These are phyloP conservation scores for Malania oleifera DNA, from an alignment of 164 flowering plant species.

Conservation along the genomic window DNA sequence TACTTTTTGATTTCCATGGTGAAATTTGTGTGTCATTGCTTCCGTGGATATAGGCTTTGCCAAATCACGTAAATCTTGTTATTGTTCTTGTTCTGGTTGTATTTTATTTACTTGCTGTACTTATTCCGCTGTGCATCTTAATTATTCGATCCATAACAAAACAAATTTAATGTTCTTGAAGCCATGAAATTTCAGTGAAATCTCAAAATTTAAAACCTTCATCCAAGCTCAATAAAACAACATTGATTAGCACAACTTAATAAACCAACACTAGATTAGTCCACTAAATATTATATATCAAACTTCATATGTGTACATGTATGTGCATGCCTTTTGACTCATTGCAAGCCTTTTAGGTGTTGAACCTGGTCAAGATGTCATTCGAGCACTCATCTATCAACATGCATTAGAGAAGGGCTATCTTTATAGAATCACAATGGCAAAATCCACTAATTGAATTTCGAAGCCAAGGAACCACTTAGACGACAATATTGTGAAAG, in stretches of 20 bases:
- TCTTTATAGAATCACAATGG: constrained; percentile 61
- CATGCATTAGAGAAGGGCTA: constrained; percentile 22
- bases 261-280: neutral
- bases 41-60: no score
- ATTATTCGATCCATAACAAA: no score
- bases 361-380: constrained; percentile 85
- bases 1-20: no score
- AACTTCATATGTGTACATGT: neutral
- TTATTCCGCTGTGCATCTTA: no score
- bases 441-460: constrained; percentile 52
- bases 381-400: constrained; percentile 51
- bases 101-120: no score
- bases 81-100: no score
- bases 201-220: constrained; percentile 16
- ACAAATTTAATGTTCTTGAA: no score
- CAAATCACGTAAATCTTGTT: no score
- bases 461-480: constrained; percentile 55
- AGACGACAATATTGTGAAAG: constrained; percentile 47
- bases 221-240: neutral
- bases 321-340: constrained; percentile 21
- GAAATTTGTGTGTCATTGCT: no score
- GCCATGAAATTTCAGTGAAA: constrained; percentile 2
- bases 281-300: neutral
- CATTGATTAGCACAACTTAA: no score
- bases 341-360: constrained; percentile 73